Conservation (phyloP, 2,329 filamentous ascomycete genomes). For the Phoma sp. region DNA sequence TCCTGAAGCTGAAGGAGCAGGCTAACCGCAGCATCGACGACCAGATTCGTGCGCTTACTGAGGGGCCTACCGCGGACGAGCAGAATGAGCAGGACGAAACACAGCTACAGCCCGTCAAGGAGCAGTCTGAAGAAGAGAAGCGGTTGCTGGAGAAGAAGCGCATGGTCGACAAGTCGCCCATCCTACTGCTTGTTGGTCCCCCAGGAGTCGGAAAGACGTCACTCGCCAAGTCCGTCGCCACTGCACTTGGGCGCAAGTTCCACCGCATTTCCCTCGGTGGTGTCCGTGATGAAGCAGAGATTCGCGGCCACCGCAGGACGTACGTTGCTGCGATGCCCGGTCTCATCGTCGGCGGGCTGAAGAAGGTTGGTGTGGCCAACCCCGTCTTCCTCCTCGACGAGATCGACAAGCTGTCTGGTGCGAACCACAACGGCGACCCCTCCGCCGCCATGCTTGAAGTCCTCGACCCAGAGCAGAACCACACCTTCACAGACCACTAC, state of each 20-base stretch:
- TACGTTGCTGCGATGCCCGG: slow-evolving; percentile 99
- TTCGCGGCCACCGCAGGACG: slow-evolving; percentile 90
- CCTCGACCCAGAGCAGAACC: slow-evolving; percentile 95
- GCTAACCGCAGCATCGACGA: slow-evolving; percentile 84
- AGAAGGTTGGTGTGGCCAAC: slow-evolving; percentile 95
- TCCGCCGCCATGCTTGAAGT: slow-evolving; percentile 98
- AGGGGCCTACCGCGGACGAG: slow-evolving; percentile 48
- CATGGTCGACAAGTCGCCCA: slow-evolving; percentile 94
- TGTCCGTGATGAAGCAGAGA: slow-evolving; percentile 95
- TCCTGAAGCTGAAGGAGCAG: slow-evolving; percentile 92
- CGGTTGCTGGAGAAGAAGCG: slow-evolving; percentile 80
- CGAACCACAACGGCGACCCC: slow-evolving; percentile 93
- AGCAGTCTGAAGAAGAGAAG: slow-evolving; percentile 63
- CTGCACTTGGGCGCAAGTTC: slow-evolving; percentile 91
- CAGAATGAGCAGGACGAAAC: slow-evolving; percentile 49
- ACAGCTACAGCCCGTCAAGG: slow-evolving; percentile 50
- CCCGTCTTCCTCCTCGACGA: slow-evolving; percentile 96
- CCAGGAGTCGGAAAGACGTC: slow-evolving; percentile 97
- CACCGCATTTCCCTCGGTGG: slow-evolving; percentile 96
- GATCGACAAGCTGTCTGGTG: slow-evolving; percentile 93
- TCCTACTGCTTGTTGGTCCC: slow-evolving; percentile 89
- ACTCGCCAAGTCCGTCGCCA: slow-evolving; percentile 89
- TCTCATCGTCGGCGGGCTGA: slow-evolving; percentile 88
- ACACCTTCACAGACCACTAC: slow-evolving; percentile 95
- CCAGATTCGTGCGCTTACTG: slow-evolving; percentile 69